Evolutionary conservation across 1,284 basidiomycete genomes (phyloP), one percentile per base, ranked within the genome.

Genomic region (Earliella scabrosa): DNA sequence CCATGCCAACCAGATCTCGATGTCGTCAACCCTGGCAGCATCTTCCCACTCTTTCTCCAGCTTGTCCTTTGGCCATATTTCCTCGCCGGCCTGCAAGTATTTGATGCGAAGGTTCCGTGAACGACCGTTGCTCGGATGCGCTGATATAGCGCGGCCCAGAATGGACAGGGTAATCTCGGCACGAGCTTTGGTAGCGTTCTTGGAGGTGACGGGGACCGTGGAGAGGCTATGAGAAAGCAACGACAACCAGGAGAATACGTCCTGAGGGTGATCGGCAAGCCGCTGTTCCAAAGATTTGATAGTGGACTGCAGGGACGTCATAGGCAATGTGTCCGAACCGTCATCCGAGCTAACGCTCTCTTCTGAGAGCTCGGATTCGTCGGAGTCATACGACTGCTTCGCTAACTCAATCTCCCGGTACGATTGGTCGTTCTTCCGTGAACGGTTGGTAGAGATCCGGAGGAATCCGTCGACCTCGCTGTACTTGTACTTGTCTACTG

Each of bases 1-100:
- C 90, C 88, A 93, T 60, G 86, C 86, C 71, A 89, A 80, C 81
- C 83, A 87, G 16, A 91, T 75, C 50, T 78, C 75, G 29, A 82
- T 75, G 32, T 76, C 73, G 36, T 78, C 79, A 9, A 79, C 73
- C 23, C 75, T 65, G 58, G 91, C 71, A 1, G 88, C 85, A 36
- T 81, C 77, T 47, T 89, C 86, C 93, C 93, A 95, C 65, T 93
- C 88, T 13, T 76, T 72, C 20, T 68, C 59, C 10, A 87, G 64
- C 71, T 84, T 79, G 45, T 75, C 73, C 55, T 78, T 74, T 29
- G 79, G 69, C 90, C 87, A 92, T n/a, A 88, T 64, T 56, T 87
- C 82, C 69, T 89, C 87, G 10, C 89, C 90, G 2, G 86, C 83
- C 54, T 79, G 80, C 46, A 94, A 73, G 69, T 88, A 87, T 51